These are phyloP conservation scores for Alternaria gansuensis DNA, from an alignment of 2,329 filamentous ascomycete genomes.

Conservation along the genomic window DNA sequence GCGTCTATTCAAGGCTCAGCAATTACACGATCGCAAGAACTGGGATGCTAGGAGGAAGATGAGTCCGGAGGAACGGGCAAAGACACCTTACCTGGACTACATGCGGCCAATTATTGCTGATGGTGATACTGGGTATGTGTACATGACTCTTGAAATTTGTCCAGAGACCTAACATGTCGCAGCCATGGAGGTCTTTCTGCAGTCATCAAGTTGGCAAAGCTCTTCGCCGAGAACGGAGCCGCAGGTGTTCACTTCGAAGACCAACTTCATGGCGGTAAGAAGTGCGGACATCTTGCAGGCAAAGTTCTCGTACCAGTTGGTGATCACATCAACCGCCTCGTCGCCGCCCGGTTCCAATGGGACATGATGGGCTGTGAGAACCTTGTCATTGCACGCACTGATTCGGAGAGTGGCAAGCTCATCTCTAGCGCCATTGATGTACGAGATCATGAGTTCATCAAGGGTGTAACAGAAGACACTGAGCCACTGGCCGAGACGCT, in stretches of 20 bases:
- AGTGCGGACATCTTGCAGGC: constrained; percentile 94
- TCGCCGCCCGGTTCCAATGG: constrained; percentile 95
- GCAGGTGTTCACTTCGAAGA: constrained; percentile 98
- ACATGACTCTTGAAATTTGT: accelerated
- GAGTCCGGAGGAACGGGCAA: constrained; percentile 73
- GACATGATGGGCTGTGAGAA: constrained; percentile 98
- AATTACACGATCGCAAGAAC: constrained; percentile 94
- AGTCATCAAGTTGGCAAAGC: constrained; percentile 93
- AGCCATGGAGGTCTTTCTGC: constrained; percentile 90
- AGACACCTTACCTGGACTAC: constrained; percentile 88
- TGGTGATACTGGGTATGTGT: constrained; percentile 78
- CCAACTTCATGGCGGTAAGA: constrained; percentile 97
- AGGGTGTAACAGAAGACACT: constrained; percentile 80
- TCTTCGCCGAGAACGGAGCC: constrained; percentile 96
- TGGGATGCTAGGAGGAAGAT: constrained; percentile 86
- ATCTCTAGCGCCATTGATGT: constrained; percentile 91
- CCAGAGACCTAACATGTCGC: constrained; percentile 26
- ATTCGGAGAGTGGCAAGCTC: constrained; percentile 91
- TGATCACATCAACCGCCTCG: constrained; percentile 95
- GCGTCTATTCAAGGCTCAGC: constrained; percentile 93
- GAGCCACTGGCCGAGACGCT: constrained; percentile 87
- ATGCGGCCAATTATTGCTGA: constrained; percentile 94
- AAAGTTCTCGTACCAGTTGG: constrained; percentile 94
- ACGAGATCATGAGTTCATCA: constrained; percentile 95
- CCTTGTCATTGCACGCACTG: constrained; percentile 91